Evolutionary conservation across 2,329 filamentous ascomycete species (phyloP).

Genomic region (Trichoderma asperellum): DNA sequence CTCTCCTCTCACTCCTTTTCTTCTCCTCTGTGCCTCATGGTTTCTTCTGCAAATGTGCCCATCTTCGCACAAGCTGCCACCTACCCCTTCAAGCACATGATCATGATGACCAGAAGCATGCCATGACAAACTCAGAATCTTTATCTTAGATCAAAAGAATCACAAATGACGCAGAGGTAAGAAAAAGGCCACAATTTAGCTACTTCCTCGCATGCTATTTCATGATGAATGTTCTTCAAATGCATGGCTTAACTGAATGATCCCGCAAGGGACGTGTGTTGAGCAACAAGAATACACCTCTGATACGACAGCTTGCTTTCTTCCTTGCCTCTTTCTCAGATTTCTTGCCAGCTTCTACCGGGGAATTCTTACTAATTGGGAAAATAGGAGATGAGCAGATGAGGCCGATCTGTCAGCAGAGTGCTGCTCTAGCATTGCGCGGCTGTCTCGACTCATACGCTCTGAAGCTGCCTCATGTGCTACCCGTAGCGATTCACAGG

Average conservation of each 20-base stretch:
- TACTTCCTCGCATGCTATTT: neutral
- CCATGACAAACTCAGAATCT: neutral
- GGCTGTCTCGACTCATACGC: neutral
- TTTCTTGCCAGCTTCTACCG: neutral
- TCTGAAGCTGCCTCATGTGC: neutral
- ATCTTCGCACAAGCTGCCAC: neutral
- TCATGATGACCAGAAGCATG: neutral
- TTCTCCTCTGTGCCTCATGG: neutral
- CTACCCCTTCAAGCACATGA: neutral
- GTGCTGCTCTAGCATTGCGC: neutral
- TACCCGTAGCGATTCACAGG: neutral
- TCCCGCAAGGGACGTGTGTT: conserved; percentile 30
- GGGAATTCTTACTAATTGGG: neutral
- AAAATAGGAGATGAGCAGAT: neutral
- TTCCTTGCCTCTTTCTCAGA: neutral
- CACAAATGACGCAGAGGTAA: neutral
- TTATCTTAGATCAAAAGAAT: neutral
- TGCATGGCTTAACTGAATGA: conserved; percentile 44
- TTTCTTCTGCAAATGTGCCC: neutral
- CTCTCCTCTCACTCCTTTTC: neutral
- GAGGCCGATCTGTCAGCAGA: neutral
- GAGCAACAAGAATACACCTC: conserved; percentile 40
- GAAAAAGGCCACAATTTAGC: neutral
- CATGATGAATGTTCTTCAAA: conserved; percentile 39
- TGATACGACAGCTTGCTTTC: conserved; percentile 31